Evolutionary conservation across 1,284 basidiomycete genomes (phyloP).

Genomic region (Cutaneotrichosporon mucoides): DNA sequence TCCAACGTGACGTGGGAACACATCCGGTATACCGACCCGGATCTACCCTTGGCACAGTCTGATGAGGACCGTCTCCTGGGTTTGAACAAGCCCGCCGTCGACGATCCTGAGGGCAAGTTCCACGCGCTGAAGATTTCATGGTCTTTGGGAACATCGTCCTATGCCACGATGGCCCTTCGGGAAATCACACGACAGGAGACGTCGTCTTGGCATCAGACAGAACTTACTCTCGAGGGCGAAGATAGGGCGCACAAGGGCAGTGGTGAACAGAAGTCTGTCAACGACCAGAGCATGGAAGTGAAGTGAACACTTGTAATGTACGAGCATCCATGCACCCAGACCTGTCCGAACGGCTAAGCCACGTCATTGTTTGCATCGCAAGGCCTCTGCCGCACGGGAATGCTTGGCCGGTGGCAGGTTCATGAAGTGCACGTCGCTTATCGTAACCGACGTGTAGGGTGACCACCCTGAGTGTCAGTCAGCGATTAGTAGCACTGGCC

Average conservation of each 20-base stretch:
- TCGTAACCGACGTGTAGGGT: no score
- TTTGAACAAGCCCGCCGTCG: slow-evolving; percentile 63
- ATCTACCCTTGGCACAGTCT: slow-evolving; percentile 82
- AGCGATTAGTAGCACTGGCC: no score
- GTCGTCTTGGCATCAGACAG: slow-evolving; percentile 77
- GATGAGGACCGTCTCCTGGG: slow-evolving; percentile 89
- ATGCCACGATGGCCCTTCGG: slow-evolving; percentile 92
- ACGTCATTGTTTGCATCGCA: no score
- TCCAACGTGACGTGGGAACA: slow-evolving; percentile 73
- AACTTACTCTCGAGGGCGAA: slow-evolving; percentile 71
- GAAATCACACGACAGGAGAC: slow-evolving; percentile 92
- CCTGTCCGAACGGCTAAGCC: no score
- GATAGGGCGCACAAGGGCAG: slow-evolving; percentile 58
- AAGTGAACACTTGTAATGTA: no score
- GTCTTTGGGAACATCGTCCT: slow-evolving; percentile 77
- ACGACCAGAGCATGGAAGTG: no score
- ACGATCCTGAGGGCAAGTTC: slow-evolving; percentile 63
- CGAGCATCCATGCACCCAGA: no score
- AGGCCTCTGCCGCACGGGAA: no score
- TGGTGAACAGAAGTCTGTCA: background rate
- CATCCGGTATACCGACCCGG: slow-evolving; percentile 86
- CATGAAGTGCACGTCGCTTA: no score
- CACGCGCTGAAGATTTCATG: slow-evolving; percentile 76
- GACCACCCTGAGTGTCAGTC: no score
- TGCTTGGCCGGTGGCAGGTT: no score